Base-by-base conservation (phyloP, 176 grass and related monocot genomes). In the Paspalum notatum region DNA sequence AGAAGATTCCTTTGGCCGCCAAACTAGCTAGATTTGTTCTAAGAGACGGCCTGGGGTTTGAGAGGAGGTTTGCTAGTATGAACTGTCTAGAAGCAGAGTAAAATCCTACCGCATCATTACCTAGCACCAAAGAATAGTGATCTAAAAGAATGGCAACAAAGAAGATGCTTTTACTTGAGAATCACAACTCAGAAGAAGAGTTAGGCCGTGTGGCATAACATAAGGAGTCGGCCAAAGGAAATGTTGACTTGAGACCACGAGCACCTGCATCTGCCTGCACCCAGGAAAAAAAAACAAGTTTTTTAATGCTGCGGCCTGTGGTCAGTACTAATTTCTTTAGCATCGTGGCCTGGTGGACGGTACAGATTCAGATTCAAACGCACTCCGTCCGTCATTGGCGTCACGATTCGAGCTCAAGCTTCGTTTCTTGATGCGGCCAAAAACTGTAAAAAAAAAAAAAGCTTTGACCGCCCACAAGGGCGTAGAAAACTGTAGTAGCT, bases 11-110 rank as follows among this genome's bases (percentile, higher is more conserved):
- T 68, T 80, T 76, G 71, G 71, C 46, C 45, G 71, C 14, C 46
- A 73, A 46, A 66, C 56, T 51, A 65, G 67, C 56, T 50, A 65
- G 76, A 80, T 66, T 73, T 86, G 59, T 10, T 39, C 48, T 44
- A 57, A 73, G 59, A 66, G 71, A 39, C 20, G 8, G 5, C 38
- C 26, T 58, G 14, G 53, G 24, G 40, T 46, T 27, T 68, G 49
- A 12, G 38, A 27, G 77, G n/a, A 55, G 50, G 50, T 69, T 11
- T 37, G 52, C 16, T 55, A 24, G 38, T 54, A 67, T 68, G 63
- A 80, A 80, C 63, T 56, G 43, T 74, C 76, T 80, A 46, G 67
- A 80, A 25, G 32, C 2, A 32, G 68, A 74, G 68, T 86, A 39
- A 73, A 74, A 80, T 54, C 58, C 58, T 64, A 57, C 20, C 37